phyloP scores from a whole-genome alignment of 2,329 filamentous ascomycete species.

The Truncatella angustata region DNA sequence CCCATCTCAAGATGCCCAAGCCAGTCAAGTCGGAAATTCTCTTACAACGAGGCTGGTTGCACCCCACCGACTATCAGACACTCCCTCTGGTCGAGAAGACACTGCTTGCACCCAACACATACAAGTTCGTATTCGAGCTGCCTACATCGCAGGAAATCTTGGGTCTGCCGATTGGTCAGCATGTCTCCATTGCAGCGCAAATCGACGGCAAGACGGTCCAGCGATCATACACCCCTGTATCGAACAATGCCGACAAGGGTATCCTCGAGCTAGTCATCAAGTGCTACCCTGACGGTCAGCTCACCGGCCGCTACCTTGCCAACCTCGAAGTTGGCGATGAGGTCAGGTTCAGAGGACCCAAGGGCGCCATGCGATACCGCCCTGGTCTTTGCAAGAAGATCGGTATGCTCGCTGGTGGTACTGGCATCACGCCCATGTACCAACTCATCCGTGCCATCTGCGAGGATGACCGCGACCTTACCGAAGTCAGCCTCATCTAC shows the following conservation, averaged over 20 bases:
- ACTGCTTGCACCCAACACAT: slow-evolving; percentile 41
- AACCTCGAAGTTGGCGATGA: slow-evolving; percentile 46
- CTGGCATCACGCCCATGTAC: slow-evolving; percentile 56
- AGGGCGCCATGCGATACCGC: slow-evolving; percentile 53
- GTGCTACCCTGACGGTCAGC: slow-evolving; percentile 47
- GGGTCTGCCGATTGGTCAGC: slow-evolving; percentile 56
- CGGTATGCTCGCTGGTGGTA: slow-evolving; percentile 54
- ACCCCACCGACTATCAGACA: slow-evolving; percentile 44
- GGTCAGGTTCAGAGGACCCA: slow-evolving; percentile 53
- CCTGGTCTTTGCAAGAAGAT: slow-evolving; percentile 41
- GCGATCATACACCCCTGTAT: slow-evolving; percentile 54
- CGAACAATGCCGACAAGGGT: slow-evolving; percentile 49
- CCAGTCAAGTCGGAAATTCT: slow-evolving; percentile 36
- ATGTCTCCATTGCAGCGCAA: slow-evolving; percentile 49
- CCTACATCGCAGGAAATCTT: slow-evolving; percentile 42
- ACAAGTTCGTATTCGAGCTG: slow-evolving; percentile 46
- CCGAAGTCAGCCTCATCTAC: slow-evolving; percentile 56
- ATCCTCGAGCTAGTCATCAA: slow-evolving; percentile 50
- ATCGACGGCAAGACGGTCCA: slow-evolving; percentile 44
- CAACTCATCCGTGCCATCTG: slow-evolving; percentile 64
- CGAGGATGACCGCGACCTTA: slow-evolving; percentile 57
- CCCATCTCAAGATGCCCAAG: slow-evolving; percentile 39
- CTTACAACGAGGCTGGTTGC: slow-evolving; percentile 44
- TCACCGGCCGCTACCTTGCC: slow-evolving; percentile 49
- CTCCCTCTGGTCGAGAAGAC: slow-evolving; percentile 43